Evolutionary conservation across 139 green algal species (phyloP).

Genomic region (Spirogloea muscicola): DNA sequence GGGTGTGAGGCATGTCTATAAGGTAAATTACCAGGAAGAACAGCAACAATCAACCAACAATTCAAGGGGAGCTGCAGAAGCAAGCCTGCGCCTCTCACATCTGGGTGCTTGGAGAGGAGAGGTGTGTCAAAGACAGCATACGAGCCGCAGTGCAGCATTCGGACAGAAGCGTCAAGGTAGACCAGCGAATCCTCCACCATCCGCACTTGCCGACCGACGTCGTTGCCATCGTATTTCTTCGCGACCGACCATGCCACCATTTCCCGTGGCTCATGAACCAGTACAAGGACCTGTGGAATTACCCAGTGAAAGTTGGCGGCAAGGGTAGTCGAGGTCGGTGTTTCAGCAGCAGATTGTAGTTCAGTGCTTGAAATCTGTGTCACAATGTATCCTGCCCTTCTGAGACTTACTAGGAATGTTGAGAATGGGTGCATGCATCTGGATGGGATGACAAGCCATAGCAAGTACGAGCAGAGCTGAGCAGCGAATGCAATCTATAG

Average conservation of each 20-base stretch:
- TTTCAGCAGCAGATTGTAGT: too few species aligned
- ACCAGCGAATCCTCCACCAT: conserved; percentile 2
- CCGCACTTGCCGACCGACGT: conserved; percentile 21
- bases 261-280: conserved; percentile 6
- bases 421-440: not conserved
- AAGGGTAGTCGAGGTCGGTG: too few species aligned
- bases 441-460: not conserved
- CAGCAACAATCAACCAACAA: too few species aligned
- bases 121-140: conserved; percentile 24
- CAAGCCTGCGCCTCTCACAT: too few species aligned
- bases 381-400: too few species aligned
- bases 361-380: too few species aligned
- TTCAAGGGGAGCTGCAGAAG: too few species aligned
- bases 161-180: conserved; percentile 18
- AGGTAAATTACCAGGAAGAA: too few species aligned
- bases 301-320: not conserved
- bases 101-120: too few species aligned
- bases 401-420: too few species aligned
- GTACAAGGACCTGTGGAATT: conserved; percentile 17
- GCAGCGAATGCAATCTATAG: not conserved
- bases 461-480: not conserved
- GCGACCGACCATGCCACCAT: conserved; percentile 9
- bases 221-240: conserved; percentile 21
- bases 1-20: too few species aligned
- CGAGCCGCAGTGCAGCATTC: conserved; percentile 12